phyloP scores from a whole-genome alignment of 139 green algal genomes.

The Ettlia oleoabundans region DNA sequence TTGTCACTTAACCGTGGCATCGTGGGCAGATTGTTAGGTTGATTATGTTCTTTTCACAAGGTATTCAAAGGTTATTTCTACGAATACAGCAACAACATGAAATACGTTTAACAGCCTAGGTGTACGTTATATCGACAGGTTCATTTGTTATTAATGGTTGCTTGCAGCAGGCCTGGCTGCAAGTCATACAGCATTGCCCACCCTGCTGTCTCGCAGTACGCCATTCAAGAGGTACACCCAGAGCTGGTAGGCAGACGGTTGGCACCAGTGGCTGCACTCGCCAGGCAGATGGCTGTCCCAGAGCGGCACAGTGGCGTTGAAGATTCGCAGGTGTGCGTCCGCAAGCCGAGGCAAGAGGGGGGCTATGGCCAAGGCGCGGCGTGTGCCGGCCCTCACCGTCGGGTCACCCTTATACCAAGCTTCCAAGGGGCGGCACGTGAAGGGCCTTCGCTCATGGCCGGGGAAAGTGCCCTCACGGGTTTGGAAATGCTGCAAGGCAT shows the following conservation, averaged over 20 bases:
- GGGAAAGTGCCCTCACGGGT: neutral
- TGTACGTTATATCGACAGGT: neutral
- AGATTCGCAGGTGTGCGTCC: conserved; percentile 22
- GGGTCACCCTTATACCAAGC: neutral
- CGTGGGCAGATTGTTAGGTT: no score
- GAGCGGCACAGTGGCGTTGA: conserved; percentile 34
- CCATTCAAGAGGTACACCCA: conserved; percentile 38
- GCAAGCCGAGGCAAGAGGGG: conserved; percentile 23
- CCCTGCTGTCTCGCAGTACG: neutral
- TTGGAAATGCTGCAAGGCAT: conserved; percentile 14
- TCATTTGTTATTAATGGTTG: neutral
- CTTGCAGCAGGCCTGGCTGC: neutral
- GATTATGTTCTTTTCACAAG: no score
- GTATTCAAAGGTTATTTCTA: no score
- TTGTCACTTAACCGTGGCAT: no score
- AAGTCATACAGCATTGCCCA: neutral
- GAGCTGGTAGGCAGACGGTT: conserved; percentile 46
- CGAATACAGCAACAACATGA: no score
- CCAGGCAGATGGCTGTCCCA: conserved; percentile 24
- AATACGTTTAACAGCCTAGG: no score
- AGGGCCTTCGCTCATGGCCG: neutral
- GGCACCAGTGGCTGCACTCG: conserved; percentile 48
- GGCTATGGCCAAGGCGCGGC: neutral
- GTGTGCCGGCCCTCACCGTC: neutral
- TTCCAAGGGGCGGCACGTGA: neutral